A percentile compares a stretch with the other conserved stretches of the same genome.
Conservation (phyloP, 345 rosid genomes). For the Sisymbrium irio region DNA sequence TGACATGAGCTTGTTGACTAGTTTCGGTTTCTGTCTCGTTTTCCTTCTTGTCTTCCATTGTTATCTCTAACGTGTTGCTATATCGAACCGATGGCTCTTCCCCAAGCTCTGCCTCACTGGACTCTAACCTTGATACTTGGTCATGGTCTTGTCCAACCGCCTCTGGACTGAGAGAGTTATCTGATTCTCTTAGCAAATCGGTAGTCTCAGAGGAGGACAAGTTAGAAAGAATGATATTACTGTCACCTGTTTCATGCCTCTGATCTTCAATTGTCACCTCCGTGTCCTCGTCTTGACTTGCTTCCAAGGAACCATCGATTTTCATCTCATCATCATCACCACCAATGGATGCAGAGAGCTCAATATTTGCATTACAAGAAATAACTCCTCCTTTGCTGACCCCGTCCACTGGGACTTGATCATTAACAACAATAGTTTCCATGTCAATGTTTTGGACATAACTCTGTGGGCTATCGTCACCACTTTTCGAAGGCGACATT, state of each 20-base stretch:
- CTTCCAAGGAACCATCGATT: conserved; percentile 16
- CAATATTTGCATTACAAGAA: conserved; percentile 15
- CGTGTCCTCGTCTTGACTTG: conserved; percentile 18
- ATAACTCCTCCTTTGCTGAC: conserved; percentile 16
- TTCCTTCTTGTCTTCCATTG: conserved; percentile 20
- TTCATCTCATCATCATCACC: conserved; percentile 26
- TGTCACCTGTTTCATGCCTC: conserved; percentile 39
- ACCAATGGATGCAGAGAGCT: conserved; percentile 13
- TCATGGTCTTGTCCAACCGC: conserved; percentile 25
- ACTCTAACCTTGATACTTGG: conserved; percentile 21
- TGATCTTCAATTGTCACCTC: conserved; percentile 33
- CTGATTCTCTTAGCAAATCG: conserved; percentile 34
- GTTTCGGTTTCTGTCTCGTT: conserved; percentile 34
- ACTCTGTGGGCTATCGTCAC: conserved; percentile 3
- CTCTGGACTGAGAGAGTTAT: conserved; percentile 31
- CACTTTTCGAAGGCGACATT: conserved; percentile 16
- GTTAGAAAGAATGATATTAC: conserved; percentile 33
- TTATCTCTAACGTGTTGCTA: conserved; percentile 14
- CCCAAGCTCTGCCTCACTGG: conserved; percentile 17
- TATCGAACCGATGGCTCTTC: conserved; percentile 14
- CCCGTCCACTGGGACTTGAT: conserved; percentile 18
- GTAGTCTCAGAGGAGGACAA: conserved; percentile 31
- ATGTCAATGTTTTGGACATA: conserved; percentile 22
- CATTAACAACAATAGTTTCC: conserved; percentile 21
- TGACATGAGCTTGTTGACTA: conserved; percentile 19